Conservation (phyloP, 306 rosid species). For the Quillaja saponaria region DNA sequence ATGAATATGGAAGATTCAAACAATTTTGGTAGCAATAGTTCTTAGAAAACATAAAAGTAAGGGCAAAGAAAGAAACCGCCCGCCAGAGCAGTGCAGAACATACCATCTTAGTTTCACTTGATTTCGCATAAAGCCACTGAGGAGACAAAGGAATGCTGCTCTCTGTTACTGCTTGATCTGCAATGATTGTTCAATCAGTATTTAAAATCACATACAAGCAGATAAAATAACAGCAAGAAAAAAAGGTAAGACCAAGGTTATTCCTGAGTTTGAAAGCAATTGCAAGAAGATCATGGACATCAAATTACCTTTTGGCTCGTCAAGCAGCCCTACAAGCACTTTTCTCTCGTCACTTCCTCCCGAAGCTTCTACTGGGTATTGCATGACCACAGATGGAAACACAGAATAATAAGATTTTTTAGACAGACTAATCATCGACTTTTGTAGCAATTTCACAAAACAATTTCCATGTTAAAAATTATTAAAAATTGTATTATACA, state of each 20-base stretch:
- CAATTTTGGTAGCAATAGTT: neutral
- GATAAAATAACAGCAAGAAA: neutral
- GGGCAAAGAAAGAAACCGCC: neutral
- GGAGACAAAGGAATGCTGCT: constrained; percentile 65
- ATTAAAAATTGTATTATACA: too few relatives aligned
- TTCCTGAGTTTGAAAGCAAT: neutral
- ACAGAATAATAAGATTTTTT: neutral
- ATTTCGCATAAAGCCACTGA: constrained; percentile 68
- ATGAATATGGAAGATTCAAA: neutral
- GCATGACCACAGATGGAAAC: constrained; percentile 10
- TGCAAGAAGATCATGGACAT: neutral
- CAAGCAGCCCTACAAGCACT: constrained; percentile 38
- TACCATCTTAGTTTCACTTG: constrained; percentile 59
- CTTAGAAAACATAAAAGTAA: neutral
- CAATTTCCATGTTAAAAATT: too few relatives aligned
- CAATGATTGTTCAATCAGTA: constrained; percentile 15
- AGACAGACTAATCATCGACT: too few relatives aligned
- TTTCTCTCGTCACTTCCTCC: constrained; percentile 47
- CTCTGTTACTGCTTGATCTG: constrained; percentile 49
- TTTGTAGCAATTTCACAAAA: too few relatives aligned
- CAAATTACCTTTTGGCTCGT: constrained; percentile 50
- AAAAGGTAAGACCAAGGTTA: neutral
- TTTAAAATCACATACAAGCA: constrained; percentile 10
- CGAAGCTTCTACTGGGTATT: constrained; percentile 38
- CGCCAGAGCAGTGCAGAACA: constrained; percentile 6